Percentiles rank a stretch among this genome's conserved stretches.
Evolutionary conservation across 495 filamentous ascomycete genomes (phyloP).

Genomic region (Annulohypoxylon maeteangense): DNA sequence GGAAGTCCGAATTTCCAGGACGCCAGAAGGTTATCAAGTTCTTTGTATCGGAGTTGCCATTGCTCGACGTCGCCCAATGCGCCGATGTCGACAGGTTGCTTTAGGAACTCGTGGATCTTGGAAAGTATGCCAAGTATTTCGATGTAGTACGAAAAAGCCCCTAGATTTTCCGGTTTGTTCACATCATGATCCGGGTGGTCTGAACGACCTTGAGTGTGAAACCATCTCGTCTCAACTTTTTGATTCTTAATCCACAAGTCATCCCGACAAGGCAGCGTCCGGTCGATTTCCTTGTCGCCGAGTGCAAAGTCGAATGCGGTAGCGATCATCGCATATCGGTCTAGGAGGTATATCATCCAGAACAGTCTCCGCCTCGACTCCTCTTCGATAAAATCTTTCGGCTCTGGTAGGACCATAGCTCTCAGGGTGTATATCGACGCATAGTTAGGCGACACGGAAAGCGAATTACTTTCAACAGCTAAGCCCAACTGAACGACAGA

Average conservation of each 20-base stretch:
- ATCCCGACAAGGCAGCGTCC: slow-evolving; percentile 85
- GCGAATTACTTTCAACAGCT: slow-evolving; percentile 80
- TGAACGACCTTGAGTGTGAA: slow-evolving; percentile 63
- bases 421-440: slow-evolving; percentile 86
- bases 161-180: slow-evolving; percentile 81
- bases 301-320: slow-evolving; percentile 91
- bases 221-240: slow-evolving; percentile 85
- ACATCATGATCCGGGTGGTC: slow-evolving; percentile 66
- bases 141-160: slow-evolving; percentile 85
- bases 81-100: slow-evolving; percentile 87
- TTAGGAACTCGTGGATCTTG: slow-evolving; percentile 84
- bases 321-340: slow-evolving; percentile 86
- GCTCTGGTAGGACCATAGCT: slow-evolving; percentile 81
- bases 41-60: slow-evolving; percentile 88
- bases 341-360: slow-evolving; percentile 92
- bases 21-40: slow-evolving; percentile 79
- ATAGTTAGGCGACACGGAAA: slow-evolving; percentile 76
- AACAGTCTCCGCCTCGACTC: slow-evolving; percentile 84
- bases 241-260: slow-evolving; percentile 86
- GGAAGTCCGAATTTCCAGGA: slow-evolving; percentile 87
- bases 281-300: slow-evolving; percentile 87
- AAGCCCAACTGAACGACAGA: slow-evolving; percentile 87
- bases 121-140: slow-evolving; percentile 88
- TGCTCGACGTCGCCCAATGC: slow-evolving; percentile 83
- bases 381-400: slow-evolving; percentile 87